Percentiles rank a stretch among this genome's conserved stretches.
Conservation (phyloP, 129 eudicot genomes). For the Flaveria brownii region DNA sequence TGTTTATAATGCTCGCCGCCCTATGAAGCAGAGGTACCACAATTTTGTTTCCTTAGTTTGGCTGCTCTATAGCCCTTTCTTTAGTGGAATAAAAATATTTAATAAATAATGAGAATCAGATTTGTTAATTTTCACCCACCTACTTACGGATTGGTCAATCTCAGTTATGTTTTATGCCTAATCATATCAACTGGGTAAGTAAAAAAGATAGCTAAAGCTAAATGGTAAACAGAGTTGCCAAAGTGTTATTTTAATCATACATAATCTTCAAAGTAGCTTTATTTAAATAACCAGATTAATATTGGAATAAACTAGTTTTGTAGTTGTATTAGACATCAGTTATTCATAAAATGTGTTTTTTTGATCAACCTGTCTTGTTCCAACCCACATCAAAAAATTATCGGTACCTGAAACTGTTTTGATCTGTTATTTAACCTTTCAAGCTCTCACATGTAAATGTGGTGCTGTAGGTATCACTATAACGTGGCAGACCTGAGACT, state of each 20-base stretch:
- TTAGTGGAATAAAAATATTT: too few relatives aligned
- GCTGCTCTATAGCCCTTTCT: too few relatives aligned
- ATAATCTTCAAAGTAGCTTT: background rate
- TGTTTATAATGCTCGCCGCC: conserved; percentile 80
- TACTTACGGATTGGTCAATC: too few relatives aligned
- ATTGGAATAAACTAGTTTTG: background rate
- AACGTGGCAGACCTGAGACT: conserved; percentile 77
- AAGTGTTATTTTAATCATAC: background rate
- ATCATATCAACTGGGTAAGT: too few relatives aligned
- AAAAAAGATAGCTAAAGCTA: background rate
- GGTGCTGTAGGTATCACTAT: conserved; percentile 72
- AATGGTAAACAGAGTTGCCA: background rate
- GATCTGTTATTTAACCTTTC: background rate
- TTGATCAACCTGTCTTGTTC: background rate
- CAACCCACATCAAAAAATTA: background rate
- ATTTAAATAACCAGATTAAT: background rate
- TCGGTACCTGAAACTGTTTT: background rate
- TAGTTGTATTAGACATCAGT: background rate
- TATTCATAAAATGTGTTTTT: background rate
- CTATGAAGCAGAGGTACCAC: conserved; percentile 85
- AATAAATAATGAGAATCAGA: too few relatives aligned
- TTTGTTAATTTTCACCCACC: too few relatives aligned
- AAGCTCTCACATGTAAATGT: background rate
- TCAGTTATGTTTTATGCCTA: too few relatives aligned
- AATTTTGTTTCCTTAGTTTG: background rate